Base-by-base conservation (phyloP, 441 rosid genomes). In the Populus hybrid region DNA sequence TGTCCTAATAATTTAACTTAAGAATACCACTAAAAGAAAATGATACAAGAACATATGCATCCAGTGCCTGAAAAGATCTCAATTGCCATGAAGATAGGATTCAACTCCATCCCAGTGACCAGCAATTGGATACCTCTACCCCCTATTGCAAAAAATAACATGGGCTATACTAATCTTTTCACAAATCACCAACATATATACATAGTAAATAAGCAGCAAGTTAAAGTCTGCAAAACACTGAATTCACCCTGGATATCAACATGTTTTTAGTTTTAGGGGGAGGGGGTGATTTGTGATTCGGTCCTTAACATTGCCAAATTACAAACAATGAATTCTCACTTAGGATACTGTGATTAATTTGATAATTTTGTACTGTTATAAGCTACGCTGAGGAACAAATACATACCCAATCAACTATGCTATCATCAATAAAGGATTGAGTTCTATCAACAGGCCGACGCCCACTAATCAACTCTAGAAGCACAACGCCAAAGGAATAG, bases 361-460 rank as follows among this genome's bases (percentile, higher is more conserved):
- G 70, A 76, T 38, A 0, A 18, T 34, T 40, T 66, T 70, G 24
- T 16, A 80, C 21, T 53, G 36, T 66, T 9, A 18, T 21, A 2
- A 23, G 65, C 68, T 59, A 16, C 24, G 53, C 69, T 20, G 50
- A 23, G 28, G 77, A 82, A 53, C 20, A 35, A 68, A 32, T 72
- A 85, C 86, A 8, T 80, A 94, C 99, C 99, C 99, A 94, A 76
- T 94, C 98, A 64, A 95, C 97, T 79, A 95, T 86, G 87, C 99
- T 92, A 81, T 94, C 98, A 72, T 94, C 97, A 83, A 85, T 79
- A 79, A 20, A 86, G 80, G 89, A 69, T 80, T 87, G 80, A 73
- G 84, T 75, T 65, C 89, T 78, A 84, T 90, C 99, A 77, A 95
- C 91, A 4, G 99, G 99, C 2, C 85, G 86, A 18, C 88, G 89